These are phyloP conservation scores for Dipodascus albidus DNA, from an alignment of 805 yeast genomes.

Conservation along the genomic window DNA sequence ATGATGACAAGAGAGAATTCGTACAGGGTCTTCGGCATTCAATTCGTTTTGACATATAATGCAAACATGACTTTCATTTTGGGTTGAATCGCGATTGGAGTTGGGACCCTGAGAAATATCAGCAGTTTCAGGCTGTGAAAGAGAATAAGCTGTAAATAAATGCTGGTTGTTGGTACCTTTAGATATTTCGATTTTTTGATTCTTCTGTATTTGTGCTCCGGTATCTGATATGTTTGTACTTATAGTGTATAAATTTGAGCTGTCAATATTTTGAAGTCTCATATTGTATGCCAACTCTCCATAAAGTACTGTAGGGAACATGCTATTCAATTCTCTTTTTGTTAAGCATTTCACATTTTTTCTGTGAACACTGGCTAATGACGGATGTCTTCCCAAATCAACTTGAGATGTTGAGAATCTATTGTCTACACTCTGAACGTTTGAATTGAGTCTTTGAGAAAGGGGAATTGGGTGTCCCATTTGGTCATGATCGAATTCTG, in stretches of 20 bases:
- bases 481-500: too few species aligned
- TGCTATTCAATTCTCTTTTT: neutral
- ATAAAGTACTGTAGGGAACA: neutral
- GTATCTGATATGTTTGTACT: neutral
- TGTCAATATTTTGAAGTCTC: neutral
- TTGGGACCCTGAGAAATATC: neutral
- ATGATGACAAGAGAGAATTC: conserved; percentile 74
- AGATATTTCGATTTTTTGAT: too few species aligned
- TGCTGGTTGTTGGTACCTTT: neutral
- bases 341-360: neutral
- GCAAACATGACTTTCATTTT: neutral
- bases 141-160: neutral
- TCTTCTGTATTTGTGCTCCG: too few species aligned
- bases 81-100: neutral
- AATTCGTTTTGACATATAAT: neutral
- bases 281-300: neutral
- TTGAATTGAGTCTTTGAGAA: too few species aligned
- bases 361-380: neutral
- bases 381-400: neutral
- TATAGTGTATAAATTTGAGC: neutral
- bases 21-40: conserved; percentile 40
- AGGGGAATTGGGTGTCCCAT: too few species aligned
- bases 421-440: neutral
- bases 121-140: neutral
- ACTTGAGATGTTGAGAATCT: neutral